Evolutionary conservation across 2,329 filamentous ascomycete species (phyloP), one percentile per base, ranked within the genome.

Genomic region (Aureobasidium sp.): DNA sequence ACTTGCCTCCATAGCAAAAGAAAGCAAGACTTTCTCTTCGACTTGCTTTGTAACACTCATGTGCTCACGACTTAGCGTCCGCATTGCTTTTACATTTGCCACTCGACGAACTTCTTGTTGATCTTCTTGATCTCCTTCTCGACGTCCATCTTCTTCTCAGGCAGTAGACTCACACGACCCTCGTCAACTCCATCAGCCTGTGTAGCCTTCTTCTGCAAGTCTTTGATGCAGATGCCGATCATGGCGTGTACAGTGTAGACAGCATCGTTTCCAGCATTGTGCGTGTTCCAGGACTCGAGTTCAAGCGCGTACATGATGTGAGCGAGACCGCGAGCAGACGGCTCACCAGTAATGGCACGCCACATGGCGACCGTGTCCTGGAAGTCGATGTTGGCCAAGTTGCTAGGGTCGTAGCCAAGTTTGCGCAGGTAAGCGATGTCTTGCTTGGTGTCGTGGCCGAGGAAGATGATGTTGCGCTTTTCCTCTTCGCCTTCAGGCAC

Each of bases 291-390:
- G 43, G 78, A 82, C 0, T 74, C 67, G 9, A 95, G 81, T 2
- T 81, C 81, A 29, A 96, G 76, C 6, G 86, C 79, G 6, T 73
- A 68, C 25, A 96, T 80, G 15, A 95, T 78, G 6, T 67, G 75
- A 0, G 75, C 75, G 1, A 97, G 79, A 1, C 80, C 81, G 15
- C 80, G 79, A 3, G 78, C 70, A 2, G 87, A 76, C 8, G 61
- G 61, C 23, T 81, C 78, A 15, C 79, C 77, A 33, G 78, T 79
- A 68, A 86, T 80, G 15, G 83, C 81, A 63, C 85, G 84, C 73
- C 87, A 88, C 70, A 96, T 80, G 38, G 76, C 74, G 49, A 84
- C 81, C 0, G 90, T 95, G 69, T 99, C 94, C 35, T 90, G 71
- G 2, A 80, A 74, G 61, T 90, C 86, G 25, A 84, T 62, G 59